These are phyloP conservation scores for Neocatenulostroma microsporum DNA, from an alignment of 2,329 filamentous ascomycete species.

Conservation along the genomic window DNA sequence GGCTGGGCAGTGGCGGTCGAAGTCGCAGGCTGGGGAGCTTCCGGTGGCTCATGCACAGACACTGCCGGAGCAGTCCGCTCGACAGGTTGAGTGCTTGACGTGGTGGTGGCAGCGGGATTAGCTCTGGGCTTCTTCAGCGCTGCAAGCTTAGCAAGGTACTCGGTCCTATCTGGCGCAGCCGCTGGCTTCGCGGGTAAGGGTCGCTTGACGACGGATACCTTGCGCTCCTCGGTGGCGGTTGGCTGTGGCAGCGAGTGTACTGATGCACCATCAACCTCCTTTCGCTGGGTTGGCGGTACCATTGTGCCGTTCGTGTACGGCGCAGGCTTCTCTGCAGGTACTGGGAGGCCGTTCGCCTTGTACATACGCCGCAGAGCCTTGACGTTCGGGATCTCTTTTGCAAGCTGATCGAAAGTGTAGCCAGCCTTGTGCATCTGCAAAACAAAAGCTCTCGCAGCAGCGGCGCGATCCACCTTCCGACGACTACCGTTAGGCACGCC, in stretches of 20 bases:
- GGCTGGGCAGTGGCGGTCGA: not conserved
- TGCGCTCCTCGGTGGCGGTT: not conserved
- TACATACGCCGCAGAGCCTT: constrained; percentile 58
- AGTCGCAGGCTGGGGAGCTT: not conserved
- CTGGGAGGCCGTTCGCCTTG: constrained; percentile 51
- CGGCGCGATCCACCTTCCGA: not conserved
- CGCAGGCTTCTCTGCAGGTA: constrained; percentile 6
- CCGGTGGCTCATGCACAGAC: constrained; percentile 1
- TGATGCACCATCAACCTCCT: not conserved
- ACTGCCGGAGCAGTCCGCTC: not conserved
- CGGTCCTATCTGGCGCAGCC: constrained; percentile 54
- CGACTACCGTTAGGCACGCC: too few relatives aligned
- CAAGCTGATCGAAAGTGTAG: constrained; percentile 64
- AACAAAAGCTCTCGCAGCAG: constrained; percentile 21
- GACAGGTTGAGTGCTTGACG: not conserved
- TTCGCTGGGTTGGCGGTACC: not conserved
- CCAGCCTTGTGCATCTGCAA: constrained; percentile 46
- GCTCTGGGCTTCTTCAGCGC: constrained; percentile 61
- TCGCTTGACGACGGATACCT: constrained; percentile 17
- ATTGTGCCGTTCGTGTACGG: constrained; percentile 3
- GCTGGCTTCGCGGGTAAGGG: constrained; percentile 9
- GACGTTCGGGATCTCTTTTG: constrained; percentile 64
- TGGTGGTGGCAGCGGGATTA: constrained; percentile 3
- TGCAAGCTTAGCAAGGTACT: constrained; percentile 66
- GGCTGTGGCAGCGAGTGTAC: not conserved